Evolutionary conservation across 2,329 filamentous ascomycete genomes (phyloP).

Genomic region (Ascochyta viciae-villosae): DNA sequence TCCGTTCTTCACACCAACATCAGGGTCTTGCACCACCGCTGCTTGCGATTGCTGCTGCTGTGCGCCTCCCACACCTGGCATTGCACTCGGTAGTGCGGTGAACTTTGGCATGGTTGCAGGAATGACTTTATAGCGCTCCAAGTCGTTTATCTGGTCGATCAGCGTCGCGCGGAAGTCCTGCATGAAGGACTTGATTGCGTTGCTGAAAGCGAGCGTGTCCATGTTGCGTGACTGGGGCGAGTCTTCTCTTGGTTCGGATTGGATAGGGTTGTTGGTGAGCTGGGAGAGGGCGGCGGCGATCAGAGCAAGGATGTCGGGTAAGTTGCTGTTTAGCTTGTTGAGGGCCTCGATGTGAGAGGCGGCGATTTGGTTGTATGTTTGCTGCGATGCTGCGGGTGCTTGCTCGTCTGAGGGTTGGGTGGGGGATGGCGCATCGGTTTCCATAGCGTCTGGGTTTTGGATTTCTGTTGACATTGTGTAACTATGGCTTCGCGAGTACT

Average conservation of each 20-base stretch:
- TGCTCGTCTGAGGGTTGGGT: slow-evolving; percentile 11
- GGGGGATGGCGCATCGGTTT: slow-evolving; percentile 4
- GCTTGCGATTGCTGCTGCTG: slow-evolving; percentile 8
- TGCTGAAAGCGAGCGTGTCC: slow-evolving; percentile 59
- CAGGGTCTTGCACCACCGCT: slow-evolving; percentile 22
- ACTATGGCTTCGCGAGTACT: not conserved
- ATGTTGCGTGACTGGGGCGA: slow-evolving; percentile 53
- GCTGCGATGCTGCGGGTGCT: slow-evolving; percentile 14
- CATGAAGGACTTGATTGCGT: slow-evolving; percentile 75
- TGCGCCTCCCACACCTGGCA: slow-evolving; percentile 17
- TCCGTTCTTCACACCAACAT: slow-evolving; percentile 51
- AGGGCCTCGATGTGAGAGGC: slow-evolving; percentile 44
- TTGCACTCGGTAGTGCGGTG: slow-evolving; percentile 12
- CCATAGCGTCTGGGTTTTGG: slow-evolving; percentile 14
- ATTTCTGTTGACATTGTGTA: slow-evolving; percentile 25
- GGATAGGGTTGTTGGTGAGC: slow-evolving; percentile 58
- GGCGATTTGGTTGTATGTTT: slow-evolving; percentile 41
- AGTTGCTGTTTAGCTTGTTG: slow-evolving; percentile 36
- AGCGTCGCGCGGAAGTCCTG: slow-evolving; percentile 54
- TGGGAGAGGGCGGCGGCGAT: slow-evolving; percentile 81
- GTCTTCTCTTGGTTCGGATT: slow-evolving; percentile 46
- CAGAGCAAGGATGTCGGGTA: slow-evolving; percentile 68
- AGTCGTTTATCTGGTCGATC: slow-evolving; percentile 38
- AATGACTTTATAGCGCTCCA: slow-evolving; percentile 43
- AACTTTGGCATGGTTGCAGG: slow-evolving; percentile 36